Conservation (phyloP, 2,329 filamentous ascomycete species). For the Achaetomium macrosporum region DNA sequence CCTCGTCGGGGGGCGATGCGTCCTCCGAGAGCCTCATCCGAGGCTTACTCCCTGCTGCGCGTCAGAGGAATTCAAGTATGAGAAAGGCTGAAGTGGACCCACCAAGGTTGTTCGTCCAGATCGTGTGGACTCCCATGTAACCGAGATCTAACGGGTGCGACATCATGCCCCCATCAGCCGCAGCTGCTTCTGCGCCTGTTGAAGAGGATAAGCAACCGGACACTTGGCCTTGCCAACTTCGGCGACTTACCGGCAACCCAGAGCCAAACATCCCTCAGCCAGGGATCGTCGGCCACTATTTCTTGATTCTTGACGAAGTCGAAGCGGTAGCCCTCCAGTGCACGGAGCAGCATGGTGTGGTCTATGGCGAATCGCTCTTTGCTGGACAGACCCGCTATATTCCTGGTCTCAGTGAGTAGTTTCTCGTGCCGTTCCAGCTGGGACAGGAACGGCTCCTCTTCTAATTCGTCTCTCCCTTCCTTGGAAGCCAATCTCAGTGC, state of each 20-base stretch:
- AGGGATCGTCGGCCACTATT: slow-evolving; percentile 65
- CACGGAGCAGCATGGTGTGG: slow-evolving; percentile 53
- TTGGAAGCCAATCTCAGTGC: slow-evolving; percentile 35
- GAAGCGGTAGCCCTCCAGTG: slow-evolving; percentile 58
- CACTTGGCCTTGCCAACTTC: neutral
- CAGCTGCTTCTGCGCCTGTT: slow-evolving; percentile 56
- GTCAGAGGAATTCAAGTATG: slow-evolving; percentile 14
- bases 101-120: slow-evolving; percentile 68
- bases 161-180: slow-evolving; percentile 64
- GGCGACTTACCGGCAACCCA: slow-evolving; percentile 56
- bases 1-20: slow-evolving; percentile 40
- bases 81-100: slow-evolving; percentile 24
- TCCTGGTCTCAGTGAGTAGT: slow-evolving; percentile 41
- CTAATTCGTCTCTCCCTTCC: slow-evolving; percentile 13
- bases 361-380: slow-evolving; percentile 49
- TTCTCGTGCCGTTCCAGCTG: slow-evolving; percentile 55
- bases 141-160: slow-evolving; percentile 63
- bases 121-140: slow-evolving; percentile 65
- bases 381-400: slow-evolving; percentile 42
- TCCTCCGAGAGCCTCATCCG: slow-evolving; percentile 43
- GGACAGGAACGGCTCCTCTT: slow-evolving; percentile 34
- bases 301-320: slow-evolving; percentile 59
- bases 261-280: slow-evolving; percentile 74
- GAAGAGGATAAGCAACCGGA: slow-evolving; percentile 23
- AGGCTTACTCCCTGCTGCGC: slow-evolving; percentile 40